A percentile compares a stretch with the other conserved stretches of the same genome.
These are phyloP conservation scores for Ascodesmis nigricans DNA, from an alignment of 495 filamentous ascomycete species.

Conservation along the genomic window DNA sequence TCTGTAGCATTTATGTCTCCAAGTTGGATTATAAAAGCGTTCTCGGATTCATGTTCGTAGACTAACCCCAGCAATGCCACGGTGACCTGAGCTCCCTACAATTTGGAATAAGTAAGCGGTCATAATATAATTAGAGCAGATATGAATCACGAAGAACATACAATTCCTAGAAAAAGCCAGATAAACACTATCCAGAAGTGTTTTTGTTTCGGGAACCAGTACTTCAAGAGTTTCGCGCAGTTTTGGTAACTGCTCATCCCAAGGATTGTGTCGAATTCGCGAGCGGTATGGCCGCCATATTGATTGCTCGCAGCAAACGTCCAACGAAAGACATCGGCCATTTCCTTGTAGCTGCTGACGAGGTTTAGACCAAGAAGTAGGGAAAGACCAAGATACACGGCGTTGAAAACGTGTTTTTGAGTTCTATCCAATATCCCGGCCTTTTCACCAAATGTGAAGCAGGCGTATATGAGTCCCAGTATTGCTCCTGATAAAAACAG, in stretches of 20 bases:
- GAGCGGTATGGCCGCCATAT: constrained; percentile 3
- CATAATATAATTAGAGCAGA: too few relatives aligned
- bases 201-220: constrained; percentile 1
- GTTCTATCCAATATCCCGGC: background rate
- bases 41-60: too few relatives aligned
- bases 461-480: too few relatives aligned
- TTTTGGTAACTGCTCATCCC: constrained; percentile 1
- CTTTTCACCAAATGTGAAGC: too few relatives aligned
- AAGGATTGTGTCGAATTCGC: constrained; percentile 1
- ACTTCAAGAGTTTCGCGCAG: background rate
- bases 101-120: too few relatives aligned
- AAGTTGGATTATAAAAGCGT: too few relatives aligned
- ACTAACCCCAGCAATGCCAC: too few relatives aligned
- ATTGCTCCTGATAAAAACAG: too few relatives aligned
- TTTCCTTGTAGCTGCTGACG: background rate
- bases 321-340: constrained; percentile 3
- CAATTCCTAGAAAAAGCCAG: constrained; percentile 2
- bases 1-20: too few relatives aligned
- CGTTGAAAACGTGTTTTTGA: constrained; percentile 4
- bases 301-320: background rate
- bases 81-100: too few relatives aligned
- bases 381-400: constrained; percentile 1
- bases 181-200: background rate
- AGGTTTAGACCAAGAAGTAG: background rate
- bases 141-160: too few relatives aligned